Conservation (phyloP, 495 filamentous ascomycete genomes). For the Aspergillus olivimuriae region DNA sequence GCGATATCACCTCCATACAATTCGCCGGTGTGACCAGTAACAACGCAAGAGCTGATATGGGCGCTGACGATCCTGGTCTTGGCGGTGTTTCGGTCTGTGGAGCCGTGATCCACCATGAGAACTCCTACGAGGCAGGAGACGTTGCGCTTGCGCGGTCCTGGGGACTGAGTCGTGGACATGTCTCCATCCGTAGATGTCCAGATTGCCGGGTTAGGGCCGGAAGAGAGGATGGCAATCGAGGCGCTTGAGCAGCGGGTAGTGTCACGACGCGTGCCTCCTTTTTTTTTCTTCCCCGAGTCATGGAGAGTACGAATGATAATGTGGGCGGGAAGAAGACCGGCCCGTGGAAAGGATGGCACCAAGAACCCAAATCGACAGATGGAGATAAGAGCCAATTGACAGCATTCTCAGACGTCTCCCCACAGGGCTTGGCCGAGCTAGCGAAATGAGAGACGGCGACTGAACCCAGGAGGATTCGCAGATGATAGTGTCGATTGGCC, state of each 20-base stretch:
- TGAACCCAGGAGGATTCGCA: conserved; percentile 2
- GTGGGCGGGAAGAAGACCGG: background rate
- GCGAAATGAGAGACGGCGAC: background rate
- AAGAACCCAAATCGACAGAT: background rate
- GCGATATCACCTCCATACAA: conserved; percentile 14
- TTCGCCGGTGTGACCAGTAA: conserved; percentile 9
- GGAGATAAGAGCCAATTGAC: background rate
- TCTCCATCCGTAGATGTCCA: background rate
- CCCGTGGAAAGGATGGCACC: background rate
- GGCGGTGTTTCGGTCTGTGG: conserved; percentile 29
- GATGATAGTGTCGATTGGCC: too few relatives aligned
- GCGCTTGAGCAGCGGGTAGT: too few relatives aligned
- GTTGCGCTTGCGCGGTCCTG: background rate
- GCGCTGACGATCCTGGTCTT: conserved; percentile 27
- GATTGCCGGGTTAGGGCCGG: background rate
- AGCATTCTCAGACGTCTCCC: background rate
- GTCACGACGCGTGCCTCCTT: too few relatives aligned
- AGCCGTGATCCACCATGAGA: conserved; percentile 8
- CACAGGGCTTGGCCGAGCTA: background rate
- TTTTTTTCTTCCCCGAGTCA: background rate
- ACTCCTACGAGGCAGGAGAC: conserved; percentile 1
- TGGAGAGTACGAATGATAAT: background rate
- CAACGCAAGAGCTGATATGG: conserved; percentile 23
- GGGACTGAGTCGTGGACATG: background rate
- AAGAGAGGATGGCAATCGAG: too few relatives aligned